Base-by-base conservation (phyloP, 176 grass and related monocot species). In the Bonia amplexicaulis region DNA sequence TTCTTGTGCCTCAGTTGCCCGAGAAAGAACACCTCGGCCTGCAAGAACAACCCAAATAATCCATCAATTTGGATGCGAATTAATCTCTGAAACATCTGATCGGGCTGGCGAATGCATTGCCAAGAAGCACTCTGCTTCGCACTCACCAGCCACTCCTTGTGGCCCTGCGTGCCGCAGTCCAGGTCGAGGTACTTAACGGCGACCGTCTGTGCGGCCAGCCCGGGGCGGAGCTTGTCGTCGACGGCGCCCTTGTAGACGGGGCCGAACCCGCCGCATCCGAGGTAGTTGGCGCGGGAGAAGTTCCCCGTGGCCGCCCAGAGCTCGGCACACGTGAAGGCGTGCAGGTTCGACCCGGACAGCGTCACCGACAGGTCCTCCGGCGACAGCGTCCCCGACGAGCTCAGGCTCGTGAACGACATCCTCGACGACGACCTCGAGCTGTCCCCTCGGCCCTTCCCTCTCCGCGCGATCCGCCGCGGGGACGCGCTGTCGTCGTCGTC, bases 91-190 rank as follows among this genome's bases (percentile, higher is more conserved):
- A 66, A 2, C 61, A 9, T 55, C 7, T 39, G 70, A 66, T 33
- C 6, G 22, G 39, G 31, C 78, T 15, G 9, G 6, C 35, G 2
- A 5, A 15, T 20, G 69, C 88, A 86, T 82, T 82, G 74, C 45
- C 9, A 69, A 35, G 19, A n/a, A 29, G 35, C 9, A 20, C 79
- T 74, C 74, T 74, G 88, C 22, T 73, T 8, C 14, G 67, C 62
- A 40, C 92, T 92, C 83, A 97, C 95, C 91, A 95, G 93, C 95
- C 95, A 97, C 82, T 97, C 95, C 72, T 85, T 88, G 69, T 97
- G 91, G 14, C 95, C 95, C 86, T 97, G 95, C 29, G 83, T 80
- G 62, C 93, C 89, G 74, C 89, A 85, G 10, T 97, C 95, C 19
- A 85, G 62, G 82, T 97, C 93, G 81, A 97, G 90, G 78, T 92